phyloP scores from a whole-genome alignment of 2,329 filamentous ascomycete species.

The Talaromyces atroroseus region DNA sequence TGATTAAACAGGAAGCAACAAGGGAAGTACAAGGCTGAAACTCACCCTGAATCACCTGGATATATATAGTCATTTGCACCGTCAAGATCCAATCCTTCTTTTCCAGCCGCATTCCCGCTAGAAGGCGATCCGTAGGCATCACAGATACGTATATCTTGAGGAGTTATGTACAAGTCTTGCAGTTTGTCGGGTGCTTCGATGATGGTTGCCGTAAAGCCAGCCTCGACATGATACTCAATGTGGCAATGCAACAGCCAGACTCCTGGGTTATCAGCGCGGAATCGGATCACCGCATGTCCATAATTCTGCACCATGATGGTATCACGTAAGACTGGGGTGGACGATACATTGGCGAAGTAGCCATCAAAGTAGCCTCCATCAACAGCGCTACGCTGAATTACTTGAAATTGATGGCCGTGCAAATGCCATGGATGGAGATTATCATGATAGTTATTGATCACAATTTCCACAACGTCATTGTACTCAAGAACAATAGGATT shows the following conservation, averaged over 20 bases:
- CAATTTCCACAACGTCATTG: slow-evolving; percentile 42
- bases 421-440: slow-evolving; percentile 46
- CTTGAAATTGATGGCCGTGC: slow-evolving; percentile 49
- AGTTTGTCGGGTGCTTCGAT: slow-evolving; percentile 28
- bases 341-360: slow-evolving; percentile 21
- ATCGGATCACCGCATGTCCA: slow-evolving; percentile 29
- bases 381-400: slow-evolving; percentile 30
- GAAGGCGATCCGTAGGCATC: slow-evolving; percentile 18
- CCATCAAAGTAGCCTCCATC: slow-evolving; percentile 25
- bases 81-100: slow-evolving; percentile 2
- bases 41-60: slow-evolving; percentile 12
- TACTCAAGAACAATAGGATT: slow-evolving; percentile 64
- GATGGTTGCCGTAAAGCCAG: slow-evolving; percentile 27
- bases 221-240: slow-evolving; percentile 31
- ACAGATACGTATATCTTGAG: slow-evolving; percentile 21
- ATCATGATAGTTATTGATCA: slow-evolving; percentile 31
- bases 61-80: slow-evolving; percentile 12
- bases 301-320: slow-evolving; percentile 30
- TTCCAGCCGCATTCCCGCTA: slow-evolving; percentile 21
- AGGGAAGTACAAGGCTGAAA: background rate
- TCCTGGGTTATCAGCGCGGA: slow-evolving; percentile 32
- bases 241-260: slow-evolving; percentile 32
- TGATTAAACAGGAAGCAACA: background rate
- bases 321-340: slow-evolving; percentile 27
- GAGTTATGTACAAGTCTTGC: slow-evolving; percentile 15